Base-by-base conservation (phyloP, 805 yeast species). In the Barnettozyma salicaria region DNA sequence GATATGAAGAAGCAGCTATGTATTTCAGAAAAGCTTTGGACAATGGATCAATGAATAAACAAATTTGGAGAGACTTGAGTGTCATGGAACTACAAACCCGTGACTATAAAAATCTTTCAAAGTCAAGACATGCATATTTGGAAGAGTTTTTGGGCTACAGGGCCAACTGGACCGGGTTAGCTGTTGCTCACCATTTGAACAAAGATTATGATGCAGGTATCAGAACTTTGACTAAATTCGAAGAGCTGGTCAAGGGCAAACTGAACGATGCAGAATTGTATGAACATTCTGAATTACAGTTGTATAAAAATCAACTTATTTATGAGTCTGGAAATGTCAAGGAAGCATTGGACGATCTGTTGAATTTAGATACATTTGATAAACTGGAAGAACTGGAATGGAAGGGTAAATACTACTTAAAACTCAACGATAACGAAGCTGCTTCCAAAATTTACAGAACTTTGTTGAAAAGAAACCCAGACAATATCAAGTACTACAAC, bases 151-250 rank as follows among this genome's bases (percentile, higher is more conserved):
- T 92, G 9, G 95, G 95, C 0, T 84, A 76, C 56, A 73, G 96
- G 46, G 88, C 90, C 43, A 84, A 86, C 55, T 89, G 96, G 96
- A 83, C 95, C 2, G 80, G 81, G 0, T 68, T 83, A 35, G 96
- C 95, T 1, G 70, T 87, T 29, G 95, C 97, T 1, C 86, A 82
- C 55, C 85, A 84, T 58, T 66, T 89, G 55, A 75, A 74, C 56
- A 72, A 74, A 19, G 85, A 88, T 52, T 72, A 68, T 52, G 66
- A 64, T 25, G 75, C 74, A 18, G 90, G 96, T 6, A 79, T 80
- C 39, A 73, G 73, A 39, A 83, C 90, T 2, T 69, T 89, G 49
- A 55, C 73, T 16, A 78, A 82, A 50, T 86, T 85, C 50, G 96
- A 90, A 58, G 79, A 74, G 21, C 63, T 85, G 22, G 75, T 87